Evolutionary conservation across 768 basidiomycete genomes (phyloP).

Genomic region (Amanita thiersii): DNA sequence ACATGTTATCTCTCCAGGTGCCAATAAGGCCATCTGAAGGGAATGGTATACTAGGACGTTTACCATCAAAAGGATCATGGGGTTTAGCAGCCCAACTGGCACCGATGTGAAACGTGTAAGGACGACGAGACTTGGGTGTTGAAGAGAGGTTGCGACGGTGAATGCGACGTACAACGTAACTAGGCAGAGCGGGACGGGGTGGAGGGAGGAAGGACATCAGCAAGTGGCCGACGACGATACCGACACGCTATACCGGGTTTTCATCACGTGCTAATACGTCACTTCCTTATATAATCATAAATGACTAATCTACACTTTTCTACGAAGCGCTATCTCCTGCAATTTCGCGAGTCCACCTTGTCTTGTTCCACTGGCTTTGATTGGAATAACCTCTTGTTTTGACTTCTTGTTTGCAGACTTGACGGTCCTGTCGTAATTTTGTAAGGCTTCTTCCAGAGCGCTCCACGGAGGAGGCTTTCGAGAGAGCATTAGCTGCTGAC

Average conservation of each 20-base stretch:
- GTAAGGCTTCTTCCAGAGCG: slow-evolving; percentile 15
- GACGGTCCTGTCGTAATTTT: not conserved
- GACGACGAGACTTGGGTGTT: slow-evolving; percentile 18
- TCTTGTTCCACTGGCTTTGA: not conserved
- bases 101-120: slow-evolving; percentile 71
- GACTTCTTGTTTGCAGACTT: not conserved
- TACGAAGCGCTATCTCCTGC: slow-evolving; percentile 1
- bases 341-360: slow-evolving; percentile 3
- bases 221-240: not conserved
- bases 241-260: too few relatives aligned
- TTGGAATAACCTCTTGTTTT: not conserved
- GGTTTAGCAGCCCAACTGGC: slow-evolving; percentile 77
- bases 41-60: slow-evolving; percentile 40
- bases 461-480: slow-evolving; percentile 30
- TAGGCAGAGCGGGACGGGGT: not conserved
- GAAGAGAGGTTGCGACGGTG: not conserved
- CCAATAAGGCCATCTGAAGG: slow-evolving; percentile 49
- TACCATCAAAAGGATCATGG: slow-evolving; percentile 21
- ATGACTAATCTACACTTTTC: not conserved
- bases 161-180: slow-evolving; percentile 3
- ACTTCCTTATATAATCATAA: not conserved
- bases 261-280: slow-evolving; percentile 2
- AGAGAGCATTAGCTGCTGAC: slow-evolving; percentile 23
- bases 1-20: slow-evolving; percentile 60
- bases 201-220: not conserved